Evolutionary conservation across 768 basidiomycete genomes (phyloP).

Genomic region (Leccinum rimulosum): DNA sequence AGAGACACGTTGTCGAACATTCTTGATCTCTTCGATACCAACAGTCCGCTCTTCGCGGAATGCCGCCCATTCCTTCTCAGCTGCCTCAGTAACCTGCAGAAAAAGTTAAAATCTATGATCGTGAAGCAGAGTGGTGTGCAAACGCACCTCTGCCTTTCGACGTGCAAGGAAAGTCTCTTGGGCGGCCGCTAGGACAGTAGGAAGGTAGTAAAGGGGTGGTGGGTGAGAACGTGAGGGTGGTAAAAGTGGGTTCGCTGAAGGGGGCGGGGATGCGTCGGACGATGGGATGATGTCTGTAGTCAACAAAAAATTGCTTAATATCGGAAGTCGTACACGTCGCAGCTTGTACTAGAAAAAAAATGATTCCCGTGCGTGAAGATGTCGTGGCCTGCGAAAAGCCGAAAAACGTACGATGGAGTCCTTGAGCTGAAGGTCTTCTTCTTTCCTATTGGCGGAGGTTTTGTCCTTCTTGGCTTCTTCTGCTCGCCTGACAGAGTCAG

Average conservation of each 20-base stretch:
- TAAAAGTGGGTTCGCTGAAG: conserved; percentile 38
- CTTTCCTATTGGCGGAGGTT: conserved; percentile 68
- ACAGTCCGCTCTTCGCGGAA: conserved; percentile 60
- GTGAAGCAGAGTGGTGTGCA: not conserved
- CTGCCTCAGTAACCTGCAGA: conserved; percentile 55
- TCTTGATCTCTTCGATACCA: conserved; percentile 60
- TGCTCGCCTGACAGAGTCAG: conserved; percentile 79
- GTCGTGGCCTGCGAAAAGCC: not conserved
- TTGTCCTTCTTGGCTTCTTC: conserved; percentile 88
- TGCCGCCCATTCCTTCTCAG: conserved; percentile 64
- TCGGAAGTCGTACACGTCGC: conserved; percentile 66
- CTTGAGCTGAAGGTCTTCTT: conserved; percentile 78
- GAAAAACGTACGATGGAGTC: conserved; percentile 67
- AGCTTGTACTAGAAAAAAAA: conserved; percentile 59
- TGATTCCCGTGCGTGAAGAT: not conserved
- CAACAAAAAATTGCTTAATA: conserved; percentile 70
- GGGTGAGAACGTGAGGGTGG: conserved; percentile 63
- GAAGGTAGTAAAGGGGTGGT: conserved; percentile 76
- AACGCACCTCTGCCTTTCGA: conserved; percentile 61
- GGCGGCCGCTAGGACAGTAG: conserved; percentile 60
- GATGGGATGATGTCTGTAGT: conserved; percentile 67
- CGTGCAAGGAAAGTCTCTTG: conserved; percentile 67
- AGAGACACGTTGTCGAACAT: conserved; percentile 60
- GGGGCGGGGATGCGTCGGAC: conserved; percentile 31
- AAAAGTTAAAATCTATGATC: not conserved